A percentile compares a stretch with the other conserved stretches of the same genome.
Conservation (phyloP, 768 basidiomycete genomes). For the Phylloporus scabripes region DNA sequence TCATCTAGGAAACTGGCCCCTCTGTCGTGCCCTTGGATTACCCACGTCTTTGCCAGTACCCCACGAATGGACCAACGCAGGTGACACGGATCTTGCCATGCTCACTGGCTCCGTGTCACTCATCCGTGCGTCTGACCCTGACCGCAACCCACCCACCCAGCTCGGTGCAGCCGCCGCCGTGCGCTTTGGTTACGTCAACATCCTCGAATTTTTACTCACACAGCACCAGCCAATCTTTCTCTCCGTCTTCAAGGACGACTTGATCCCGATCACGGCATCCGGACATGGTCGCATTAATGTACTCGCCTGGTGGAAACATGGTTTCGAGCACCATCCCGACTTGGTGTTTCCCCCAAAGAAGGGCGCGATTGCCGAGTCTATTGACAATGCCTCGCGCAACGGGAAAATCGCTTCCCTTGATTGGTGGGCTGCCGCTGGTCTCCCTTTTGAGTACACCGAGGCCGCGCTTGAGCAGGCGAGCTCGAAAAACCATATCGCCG, state of each 20-base stretch:
- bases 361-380: slow-evolving; percentile 56
- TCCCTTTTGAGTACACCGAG: slow-evolving; percentile 70
- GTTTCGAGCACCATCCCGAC: slow-evolving; percentile 54
- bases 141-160: slow-evolving; percentile 55
- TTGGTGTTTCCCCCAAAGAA: slow-evolving; percentile 51
- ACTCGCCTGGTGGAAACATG: slow-evolving; percentile 79
- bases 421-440: slow-evolving; percentile 73
- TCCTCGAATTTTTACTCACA: slow-evolving; percentile 69
- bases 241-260: slow-evolving; percentile 55
- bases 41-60: slow-evolving; percentile 65
- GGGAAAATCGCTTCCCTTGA: slow-evolving; percentile 71
- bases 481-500: slow-evolving; percentile 66
- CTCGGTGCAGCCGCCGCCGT: slow-evolving; percentile 62
- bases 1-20: slow-evolving; percentile 79
- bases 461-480: slow-evolving; percentile 76
- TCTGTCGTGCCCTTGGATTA: slow-evolving; percentile 69
- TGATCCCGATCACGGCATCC: slow-evolving; percentile 76
- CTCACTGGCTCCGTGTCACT: slow-evolving; percentile 55
- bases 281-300: slow-evolving; percentile 66
- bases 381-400: slow-evolving; percentile 74
- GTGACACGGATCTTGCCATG: slow-evolving; percentile 65
- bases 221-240: slow-evolving; percentile 62
- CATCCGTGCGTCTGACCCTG: slow-evolving; percentile 57
- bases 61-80: slow-evolving; percentile 66
- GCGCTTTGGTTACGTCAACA: slow-evolving; percentile 69